A percentile compares a stretch with the other conserved stretches of the same genome.
Conservation (phyloP, 2,329 filamentous ascomycete species). For the Botrytis galanthina region DNA sequence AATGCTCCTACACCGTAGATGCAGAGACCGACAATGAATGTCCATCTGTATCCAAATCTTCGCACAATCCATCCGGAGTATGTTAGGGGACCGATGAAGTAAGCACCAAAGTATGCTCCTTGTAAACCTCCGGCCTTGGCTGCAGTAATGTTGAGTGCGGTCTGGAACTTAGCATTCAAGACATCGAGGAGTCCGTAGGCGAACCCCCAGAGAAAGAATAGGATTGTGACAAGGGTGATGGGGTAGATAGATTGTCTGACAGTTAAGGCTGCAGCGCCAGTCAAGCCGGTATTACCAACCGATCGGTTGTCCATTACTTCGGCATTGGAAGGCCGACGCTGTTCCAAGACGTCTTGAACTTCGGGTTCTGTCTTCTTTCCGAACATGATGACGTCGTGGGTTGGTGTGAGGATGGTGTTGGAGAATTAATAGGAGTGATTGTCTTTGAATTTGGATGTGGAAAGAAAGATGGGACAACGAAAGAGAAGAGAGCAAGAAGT, state of each 20-base stretch:
- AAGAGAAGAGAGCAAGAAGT: not conserved
- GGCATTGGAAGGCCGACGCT: not conserved
- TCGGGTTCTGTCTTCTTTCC: constrained; percentile 5
- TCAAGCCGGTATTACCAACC: not conserved
- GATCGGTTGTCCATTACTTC: not conserved
- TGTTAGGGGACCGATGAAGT: constrained; percentile 64
- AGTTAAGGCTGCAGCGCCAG: constrained; percentile 7
- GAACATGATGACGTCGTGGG: not conserved
- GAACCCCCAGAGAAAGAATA: constrained; percentile 20
- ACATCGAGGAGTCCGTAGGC: constrained; percentile 84
- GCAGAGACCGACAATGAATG: constrained; percentile 72
- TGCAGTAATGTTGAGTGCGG: constrained; percentile 62
- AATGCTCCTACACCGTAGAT: constrained; percentile 74
- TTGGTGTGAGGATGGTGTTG: not conserved
- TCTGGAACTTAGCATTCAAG: constrained; percentile 57
- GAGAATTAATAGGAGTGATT: not conserved
- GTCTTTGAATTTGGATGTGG: not conserved
- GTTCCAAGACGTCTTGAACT: not conserved
- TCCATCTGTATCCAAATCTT: constrained; percentile 72
- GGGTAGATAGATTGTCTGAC: constrained; percentile 19
- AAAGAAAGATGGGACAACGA: not conserved
- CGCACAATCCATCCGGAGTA: constrained; percentile 68
- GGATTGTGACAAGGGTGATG: constrained; percentile 19
- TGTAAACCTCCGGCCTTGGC: constrained; percentile 61
- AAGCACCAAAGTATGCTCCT: constrained; percentile 68